phyloP scores from a whole-genome alignment of 2,329 filamentous ascomycete species.

The Cadophora sp. region DNA sequence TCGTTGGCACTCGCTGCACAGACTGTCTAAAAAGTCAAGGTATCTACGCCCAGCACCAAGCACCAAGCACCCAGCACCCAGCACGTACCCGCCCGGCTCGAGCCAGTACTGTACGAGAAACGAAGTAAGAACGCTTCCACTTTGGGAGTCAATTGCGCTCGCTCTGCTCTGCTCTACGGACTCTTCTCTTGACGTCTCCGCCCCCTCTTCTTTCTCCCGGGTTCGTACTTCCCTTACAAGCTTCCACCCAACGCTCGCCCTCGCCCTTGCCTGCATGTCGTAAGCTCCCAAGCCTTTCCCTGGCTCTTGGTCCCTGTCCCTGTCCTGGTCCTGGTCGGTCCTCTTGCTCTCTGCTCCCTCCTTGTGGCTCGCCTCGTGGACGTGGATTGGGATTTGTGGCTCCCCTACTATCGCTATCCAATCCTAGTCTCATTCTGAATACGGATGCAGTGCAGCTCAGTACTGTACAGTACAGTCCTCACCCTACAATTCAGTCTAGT shows the following conservation, averaged over 20 bases:
- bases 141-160: not conserved
- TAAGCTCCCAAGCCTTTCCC: not conserved
- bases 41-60: not conserved
- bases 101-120: no score
- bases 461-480: not conserved
- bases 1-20: not conserved
- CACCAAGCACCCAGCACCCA: not conserved
- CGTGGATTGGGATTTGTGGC: not conserved
- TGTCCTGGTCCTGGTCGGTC: not conserved
- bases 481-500: no score
- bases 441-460: not conserved
- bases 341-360: not conserved
- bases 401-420: not conserved
- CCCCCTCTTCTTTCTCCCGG: not conserved
- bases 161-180: not conserved
- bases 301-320: not conserved
- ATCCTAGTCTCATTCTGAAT: conserved; percentile 5
- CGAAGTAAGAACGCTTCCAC: not conserved
- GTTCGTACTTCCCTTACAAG: not conserved
- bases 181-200: not conserved
- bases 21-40: not conserved
- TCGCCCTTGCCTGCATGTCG: not conserved
- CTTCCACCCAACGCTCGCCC: not conserved
- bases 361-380: not conserved
- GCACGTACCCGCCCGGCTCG: not conserved